These are phyloP conservation scores for Tympanopsis confertula DNA, from an alignment of 2,329 filamentous ascomycete genomes.

Conservation along the genomic window DNA sequence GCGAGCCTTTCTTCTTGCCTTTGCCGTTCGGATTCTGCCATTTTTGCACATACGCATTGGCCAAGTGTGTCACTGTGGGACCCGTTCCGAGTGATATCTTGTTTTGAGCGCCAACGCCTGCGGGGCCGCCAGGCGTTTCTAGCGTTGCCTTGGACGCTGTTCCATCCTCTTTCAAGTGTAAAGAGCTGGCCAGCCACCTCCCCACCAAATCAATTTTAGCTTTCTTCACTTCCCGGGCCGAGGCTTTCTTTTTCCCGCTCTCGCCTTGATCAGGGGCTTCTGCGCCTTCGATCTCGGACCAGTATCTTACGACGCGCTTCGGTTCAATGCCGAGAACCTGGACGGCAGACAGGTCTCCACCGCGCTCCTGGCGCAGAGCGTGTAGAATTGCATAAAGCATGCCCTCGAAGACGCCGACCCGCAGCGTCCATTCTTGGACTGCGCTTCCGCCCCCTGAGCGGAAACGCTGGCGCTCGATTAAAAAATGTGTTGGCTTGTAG, in stretches of 20 bases:
- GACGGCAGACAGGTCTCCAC: conserved; percentile 16
- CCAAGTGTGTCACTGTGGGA: conserved; percentile 5
- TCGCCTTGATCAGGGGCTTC: conserved; percentile 10
- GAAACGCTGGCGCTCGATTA: conserved; percentile 54
- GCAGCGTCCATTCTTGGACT: conserved; percentile 71
- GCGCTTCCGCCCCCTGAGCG: conserved; percentile 51
- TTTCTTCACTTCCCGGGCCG: conserved; percentile 33
- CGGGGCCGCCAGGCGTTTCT: background rate
- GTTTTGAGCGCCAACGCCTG: too few relatives aligned
- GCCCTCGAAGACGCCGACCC: conserved; percentile 71
- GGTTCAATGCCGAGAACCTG: background rate
- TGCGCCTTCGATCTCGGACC: conserved; percentile 10
- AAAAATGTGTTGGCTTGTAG: conserved; percentile 51
- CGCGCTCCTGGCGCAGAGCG: conserved; percentile 27
- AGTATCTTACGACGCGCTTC: conserved; percentile 6
- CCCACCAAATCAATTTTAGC: conserved; percentile 53
- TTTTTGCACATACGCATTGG: conserved; percentile 19
- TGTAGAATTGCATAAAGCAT: conserved; percentile 66
- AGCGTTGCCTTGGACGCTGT: conserved; percentile 4
- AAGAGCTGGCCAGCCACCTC: conserved; percentile 30
- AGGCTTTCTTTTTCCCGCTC: conserved; percentile 23
- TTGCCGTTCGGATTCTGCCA: conserved; percentile 8
- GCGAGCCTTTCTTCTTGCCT: conserved; percentile 10
- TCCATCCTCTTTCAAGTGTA: conserved; percentile 3
- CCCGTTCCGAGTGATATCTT: background rate